Evolutionary conservation across 306 rosid species (phyloP).

Genomic region (Gillenia trifoliata): DNA sequence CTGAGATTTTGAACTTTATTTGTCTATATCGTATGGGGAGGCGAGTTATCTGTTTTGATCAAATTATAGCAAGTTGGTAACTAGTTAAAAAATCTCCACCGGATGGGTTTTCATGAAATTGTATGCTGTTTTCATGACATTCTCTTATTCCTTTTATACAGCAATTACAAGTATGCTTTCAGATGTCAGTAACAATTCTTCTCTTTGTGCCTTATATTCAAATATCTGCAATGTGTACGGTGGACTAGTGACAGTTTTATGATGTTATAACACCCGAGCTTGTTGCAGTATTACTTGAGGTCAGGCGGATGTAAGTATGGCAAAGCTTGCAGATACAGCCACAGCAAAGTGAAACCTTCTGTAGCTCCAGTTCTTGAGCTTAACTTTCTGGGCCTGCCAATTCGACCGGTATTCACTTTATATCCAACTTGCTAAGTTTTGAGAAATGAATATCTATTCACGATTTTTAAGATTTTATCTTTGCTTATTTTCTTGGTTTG

Average conservation of each 20-base stretch:
- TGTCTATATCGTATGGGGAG: background rate
- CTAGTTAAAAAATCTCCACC: background rate
- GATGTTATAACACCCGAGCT: conserved; percentile 22
- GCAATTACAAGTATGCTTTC: conserved; percentile 3
- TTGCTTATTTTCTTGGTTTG: background rate
- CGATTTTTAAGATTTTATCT: background rate
- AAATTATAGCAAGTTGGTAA: background rate
- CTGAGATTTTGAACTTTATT: background rate
- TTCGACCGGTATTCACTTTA: conserved; percentile 61
- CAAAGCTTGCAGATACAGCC: conserved; percentile 74
- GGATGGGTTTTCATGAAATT: background rate
- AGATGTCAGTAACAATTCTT: conserved; percentile 2
- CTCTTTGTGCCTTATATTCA: conserved; percentile 5
- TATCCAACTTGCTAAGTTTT: background rate
- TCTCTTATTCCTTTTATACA: background rate
- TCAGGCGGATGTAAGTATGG: conserved; percentile 93
- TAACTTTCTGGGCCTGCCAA: conserved; percentile 85
- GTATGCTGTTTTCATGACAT: background rate
- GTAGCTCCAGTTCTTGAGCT: conserved; percentile 44
- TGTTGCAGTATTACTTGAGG: conserved; percentile 69
- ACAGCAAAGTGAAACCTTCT: conserved; percentile 39
- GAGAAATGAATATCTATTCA: background rate
- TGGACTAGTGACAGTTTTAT: conserved; percentile 17
- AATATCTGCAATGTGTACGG: conserved; percentile 2
- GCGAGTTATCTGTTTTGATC: background rate